These are phyloP conservation scores for Candida qinlingensis DNA, from an alignment of 805 yeast genomes.

Conservation along the genomic window DNA sequence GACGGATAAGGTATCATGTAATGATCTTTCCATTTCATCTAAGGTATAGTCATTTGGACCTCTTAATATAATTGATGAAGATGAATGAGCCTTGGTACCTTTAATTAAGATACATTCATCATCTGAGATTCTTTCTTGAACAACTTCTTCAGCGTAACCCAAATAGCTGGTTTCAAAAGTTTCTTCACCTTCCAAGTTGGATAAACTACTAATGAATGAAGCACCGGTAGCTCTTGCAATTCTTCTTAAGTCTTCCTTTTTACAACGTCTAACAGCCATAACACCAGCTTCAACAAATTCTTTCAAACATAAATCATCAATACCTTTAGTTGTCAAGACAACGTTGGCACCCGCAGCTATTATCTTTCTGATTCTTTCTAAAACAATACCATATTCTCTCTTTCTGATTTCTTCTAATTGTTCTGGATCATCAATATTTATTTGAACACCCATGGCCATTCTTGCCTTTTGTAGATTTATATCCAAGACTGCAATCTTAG, in stretches of 20 bases:
- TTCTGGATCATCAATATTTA: slow-evolving; percentile 95
- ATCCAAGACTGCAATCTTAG: slow-evolving; percentile 89
- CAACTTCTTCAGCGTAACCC: slow-evolving; percentile 91
- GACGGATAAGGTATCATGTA: slow-evolving; percentile 90
- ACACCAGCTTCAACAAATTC: slow-evolving; percentile 84
- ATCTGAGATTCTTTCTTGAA: slow-evolving; percentile 84
- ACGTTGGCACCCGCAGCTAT: slow-evolving; percentile 81
- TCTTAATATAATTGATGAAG: slow-evolving; percentile 86
- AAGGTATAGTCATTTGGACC: slow-evolving; percentile 94
- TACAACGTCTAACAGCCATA: slow-evolving; percentile 91
- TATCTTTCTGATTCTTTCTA: slow-evolving; percentile 77
- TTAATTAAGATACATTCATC: slow-evolving; percentile 95
- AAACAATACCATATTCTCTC: slow-evolving; percentile 71
- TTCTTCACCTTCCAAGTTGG: slow-evolving; percentile 92
- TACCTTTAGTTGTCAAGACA: slow-evolving; percentile 92
- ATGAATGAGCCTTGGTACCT: slow-evolving; percentile 90
- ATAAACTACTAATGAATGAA: slow-evolving; percentile 76
- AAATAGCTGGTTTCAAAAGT: slow-evolving; percentile 72
- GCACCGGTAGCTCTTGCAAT: slow-evolving; percentile 99
- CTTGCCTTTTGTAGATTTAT: slow-evolving; percentile 91
- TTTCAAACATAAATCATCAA: slow-evolving; percentile 97
- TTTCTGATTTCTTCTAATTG: slow-evolving; percentile 92
- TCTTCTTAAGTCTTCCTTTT: slow-evolving; percentile 92
- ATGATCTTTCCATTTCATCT: slow-evolving; percentile 97
- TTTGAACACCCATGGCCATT: slow-evolving; percentile 98